These are phyloP conservation scores for Tolypocladium inflatum DNA, from an alignment of 2,329 filamentous ascomycete species.

Conservation along the genomic window DNA sequence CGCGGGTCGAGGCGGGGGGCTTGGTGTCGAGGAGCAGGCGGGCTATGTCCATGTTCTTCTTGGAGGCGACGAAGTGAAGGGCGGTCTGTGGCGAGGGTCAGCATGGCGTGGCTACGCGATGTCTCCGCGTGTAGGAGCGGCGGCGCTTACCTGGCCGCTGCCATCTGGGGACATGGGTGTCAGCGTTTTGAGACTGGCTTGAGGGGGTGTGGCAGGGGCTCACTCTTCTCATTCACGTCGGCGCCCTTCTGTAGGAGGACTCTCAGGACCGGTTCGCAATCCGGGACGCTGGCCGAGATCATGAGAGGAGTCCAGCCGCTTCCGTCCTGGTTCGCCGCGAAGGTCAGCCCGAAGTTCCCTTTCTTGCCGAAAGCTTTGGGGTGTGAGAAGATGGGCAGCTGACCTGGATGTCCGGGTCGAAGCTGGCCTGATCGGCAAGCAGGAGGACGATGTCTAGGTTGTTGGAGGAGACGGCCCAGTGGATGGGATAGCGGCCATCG, in stretches of 20 bases:
- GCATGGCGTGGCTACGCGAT: not conserved
- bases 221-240: constrained; percentile 65
- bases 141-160: constrained; percentile 47
- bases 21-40: constrained; percentile 66
- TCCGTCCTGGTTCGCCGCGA: constrained; percentile 45
- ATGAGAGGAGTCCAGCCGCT: constrained; percentile 78
- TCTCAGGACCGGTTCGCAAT: constrained; percentile 59
- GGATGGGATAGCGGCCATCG: constrained; percentile 81
- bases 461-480: constrained; percentile 89
- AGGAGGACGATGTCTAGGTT: constrained; percentile 64
- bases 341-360: not conserved
- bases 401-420: constrained; percentile 78
- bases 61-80: constrained; percentile 86
- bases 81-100: constrained; percentile 51
- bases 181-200: not conserved
- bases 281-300: constrained; percentile 69
- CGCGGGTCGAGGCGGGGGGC: constrained; percentile 60
- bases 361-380: not conserved
- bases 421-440: constrained; percentile 59
- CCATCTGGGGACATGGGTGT: constrained; percentile 37
- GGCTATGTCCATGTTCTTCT: constrained; percentile 75
- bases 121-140: not conserved
- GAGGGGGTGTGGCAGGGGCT: constrained; percentile 2
- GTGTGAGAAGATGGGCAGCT: not conserved
- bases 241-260: constrained; percentile 61